Conservation (phyloP, 768 basidiomycete species). For the Kwoniella mangroviensis region DNA sequence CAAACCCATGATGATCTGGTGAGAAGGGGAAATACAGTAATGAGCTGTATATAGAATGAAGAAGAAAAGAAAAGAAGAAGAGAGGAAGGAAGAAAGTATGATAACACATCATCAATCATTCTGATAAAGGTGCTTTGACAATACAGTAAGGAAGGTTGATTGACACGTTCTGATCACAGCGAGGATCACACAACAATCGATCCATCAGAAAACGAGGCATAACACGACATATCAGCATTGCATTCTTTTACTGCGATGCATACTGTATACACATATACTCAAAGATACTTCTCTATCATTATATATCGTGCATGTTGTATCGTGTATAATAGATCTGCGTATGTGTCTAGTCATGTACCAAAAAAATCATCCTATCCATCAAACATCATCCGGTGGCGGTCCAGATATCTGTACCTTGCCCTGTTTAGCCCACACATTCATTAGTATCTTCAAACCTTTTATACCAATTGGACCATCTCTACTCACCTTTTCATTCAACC, state of each 20-base stretch:
- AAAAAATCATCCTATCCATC: neutral
- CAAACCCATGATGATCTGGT: too few relatives aligned
- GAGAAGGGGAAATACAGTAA: neutral
- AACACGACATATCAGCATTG: too few relatives aligned
- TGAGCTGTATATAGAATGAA: neutral
- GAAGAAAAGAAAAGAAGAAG: neutral
- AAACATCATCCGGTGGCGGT: conserved; percentile 50
- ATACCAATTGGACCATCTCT: neutral
- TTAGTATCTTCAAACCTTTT: neutral
- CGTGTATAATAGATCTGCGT: neutral
- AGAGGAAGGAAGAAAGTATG: neutral
- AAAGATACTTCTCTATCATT: too few relatives aligned
- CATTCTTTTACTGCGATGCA: too few relatives aligned
- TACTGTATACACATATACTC: too few relatives aligned
- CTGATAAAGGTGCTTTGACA: neutral
- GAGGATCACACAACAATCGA: neutral
- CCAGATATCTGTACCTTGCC: conserved; percentile 56
- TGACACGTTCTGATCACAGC: neutral
- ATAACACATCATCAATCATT: neutral
- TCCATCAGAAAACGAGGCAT: neutral
- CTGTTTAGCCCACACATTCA: conserved; percentile 22
- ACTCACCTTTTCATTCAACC: conserved; percentile 45
- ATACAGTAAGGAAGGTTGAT: too few relatives aligned
- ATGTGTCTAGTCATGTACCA: neutral
- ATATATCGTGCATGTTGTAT: neutral